phyloP scores from a whole-genome alignment of 192 early-diverging fungal species.

The Mortierella alpina region DNA sequence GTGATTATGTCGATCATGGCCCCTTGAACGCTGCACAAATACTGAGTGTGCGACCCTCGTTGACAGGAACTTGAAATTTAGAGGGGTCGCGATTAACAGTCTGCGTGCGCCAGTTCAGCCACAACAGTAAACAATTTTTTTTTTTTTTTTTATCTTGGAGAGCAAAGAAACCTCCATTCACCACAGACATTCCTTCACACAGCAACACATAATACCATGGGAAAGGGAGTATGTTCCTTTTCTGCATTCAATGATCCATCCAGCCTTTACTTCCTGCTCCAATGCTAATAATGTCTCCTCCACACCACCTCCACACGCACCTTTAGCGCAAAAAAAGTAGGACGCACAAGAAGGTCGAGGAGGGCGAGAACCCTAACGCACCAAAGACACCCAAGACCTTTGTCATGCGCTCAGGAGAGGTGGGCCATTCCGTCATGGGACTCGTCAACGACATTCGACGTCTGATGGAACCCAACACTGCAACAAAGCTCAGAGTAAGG shows the following conservation, averaged over 20 bases:
- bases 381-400: slow-evolving; percentile 82
- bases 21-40: too few species aligned
- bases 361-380: slow-evolving; percentile 59
- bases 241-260: neutral
- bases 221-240: slow-evolving; percentile 31
- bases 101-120: neutral
- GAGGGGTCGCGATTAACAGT: too few species aligned
- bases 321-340: slow-evolving; percentile 44
- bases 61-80: too few species aligned
- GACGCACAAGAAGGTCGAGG: slow-evolving; percentile 52
- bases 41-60: too few species aligned
- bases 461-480: slow-evolving; percentile 97
- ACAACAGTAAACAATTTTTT: slow-evolving; percentile 6
- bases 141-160: slow-evolving; percentile 5
- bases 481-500: slow-evolving; percentile 81
- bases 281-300: neutral
- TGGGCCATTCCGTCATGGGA: slow-evolving; percentile 79
- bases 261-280: neutral
- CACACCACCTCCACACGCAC: neutral
- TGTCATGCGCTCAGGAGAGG: slow-evolving; percentile 90
- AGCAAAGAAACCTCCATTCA: neutral
- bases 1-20: too few species aligned
- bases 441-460: slow-evolving; percentile 87
- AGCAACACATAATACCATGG: slow-evolving; percentile 25
- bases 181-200: neutral